Base-by-base conservation (phyloP, 202 grass and related monocot species). In the Setaria viridis region DNA sequence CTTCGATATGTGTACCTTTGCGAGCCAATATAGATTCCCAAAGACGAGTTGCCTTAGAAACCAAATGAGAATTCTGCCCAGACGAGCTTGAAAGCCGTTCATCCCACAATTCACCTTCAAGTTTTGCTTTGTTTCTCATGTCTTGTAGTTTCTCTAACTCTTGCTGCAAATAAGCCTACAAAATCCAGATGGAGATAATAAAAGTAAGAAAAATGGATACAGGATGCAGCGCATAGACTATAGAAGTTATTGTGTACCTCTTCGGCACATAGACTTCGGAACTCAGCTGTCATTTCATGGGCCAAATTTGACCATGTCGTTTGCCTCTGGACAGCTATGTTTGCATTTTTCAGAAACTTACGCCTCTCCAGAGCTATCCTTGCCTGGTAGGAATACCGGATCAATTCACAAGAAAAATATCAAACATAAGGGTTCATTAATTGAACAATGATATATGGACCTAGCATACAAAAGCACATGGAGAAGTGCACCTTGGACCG, bases 281-380 rank as follows among this genome's bases (percentile, higher is more conserved):
- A 99, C 87, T 99, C 97, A 41, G 94, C 84, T 56, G 97, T 99
- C 94, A 99, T 99, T 97, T 99, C 97, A 89, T 99, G 92, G 80
- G 97, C 97, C 51, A 99, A 91, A 89, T 94, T 97, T 74, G 92
- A 97, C 97, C 97, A 99, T 29, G 89, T 93, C 42, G 86, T 89
- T 84, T 99, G 97, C 73, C 94, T 94, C 80, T 91, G 92, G 85
- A 97, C 94, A 83, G 94, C 97, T 76, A 93, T 85, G 51, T 90
- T 99, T 67, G 97, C 94, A 90, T 99, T 99, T 80, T 99, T 89
- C 51, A 99, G 70, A 93, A 99, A 99, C 77, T 90, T 99, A 70
- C 94, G 90, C 85, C 97, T 94, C 83, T 99, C 97, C 45, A 99
- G 87, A 78, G 97, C 94, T 84, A 99, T 99, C 86, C 97, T 94